Conservation (phyloP, 306 rosid species). For the Quercus engelmannii region DNA sequence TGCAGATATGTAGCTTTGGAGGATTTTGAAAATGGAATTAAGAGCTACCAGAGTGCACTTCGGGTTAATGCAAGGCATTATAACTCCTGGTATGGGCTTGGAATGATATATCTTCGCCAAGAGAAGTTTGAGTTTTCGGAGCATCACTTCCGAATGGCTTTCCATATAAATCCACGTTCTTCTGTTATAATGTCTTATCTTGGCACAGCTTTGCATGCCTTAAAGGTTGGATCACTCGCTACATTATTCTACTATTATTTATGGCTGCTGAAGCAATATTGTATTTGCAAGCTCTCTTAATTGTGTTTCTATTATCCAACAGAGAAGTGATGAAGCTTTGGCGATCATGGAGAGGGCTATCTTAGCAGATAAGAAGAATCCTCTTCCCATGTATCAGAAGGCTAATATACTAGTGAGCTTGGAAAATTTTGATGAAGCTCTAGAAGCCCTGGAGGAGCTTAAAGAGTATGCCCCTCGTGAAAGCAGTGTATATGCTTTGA, state of each 20-base stretch:
- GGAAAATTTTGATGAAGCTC: conserved; percentile 76
- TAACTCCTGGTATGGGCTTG: conserved; percentile 98
- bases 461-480: conserved; percentile 90
- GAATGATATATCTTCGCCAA: conserved; percentile 92
- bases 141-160: conserved; percentile 92
- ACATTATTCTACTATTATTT: conserved; percentile 15
- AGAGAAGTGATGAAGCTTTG: conserved; percentile 88
- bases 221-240: conserved; percentile 58
- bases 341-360: conserved; percentile 91
- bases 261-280: conserved; percentile 16
- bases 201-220: conserved; percentile 80
- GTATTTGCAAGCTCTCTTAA: conserved; percentile 16
- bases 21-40: conserved; percentile 94
- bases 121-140: conserved; percentile 90
- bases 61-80: conserved; percentile 89
- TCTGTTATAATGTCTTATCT: conserved; percentile 94
- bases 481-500: conserved; percentile 91
- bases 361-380: conserved; percentile 88
- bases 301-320: conserved; percentile 27
- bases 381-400: conserved; percentile 99
- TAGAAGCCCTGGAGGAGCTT: conserved; percentile 84
- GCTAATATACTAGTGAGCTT: conserved; percentile 80
- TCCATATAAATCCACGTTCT: conserved; percentile 77
- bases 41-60: conserved; percentile 92
- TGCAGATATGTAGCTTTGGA: conserved; percentile 85